A percentile compares a stretch with the other conserved stretches of the same genome.
Evolutionary conservation across 768 basidiomycete genomes (phyloP).

Genomic region (Pluteus cervinus): DNA sequence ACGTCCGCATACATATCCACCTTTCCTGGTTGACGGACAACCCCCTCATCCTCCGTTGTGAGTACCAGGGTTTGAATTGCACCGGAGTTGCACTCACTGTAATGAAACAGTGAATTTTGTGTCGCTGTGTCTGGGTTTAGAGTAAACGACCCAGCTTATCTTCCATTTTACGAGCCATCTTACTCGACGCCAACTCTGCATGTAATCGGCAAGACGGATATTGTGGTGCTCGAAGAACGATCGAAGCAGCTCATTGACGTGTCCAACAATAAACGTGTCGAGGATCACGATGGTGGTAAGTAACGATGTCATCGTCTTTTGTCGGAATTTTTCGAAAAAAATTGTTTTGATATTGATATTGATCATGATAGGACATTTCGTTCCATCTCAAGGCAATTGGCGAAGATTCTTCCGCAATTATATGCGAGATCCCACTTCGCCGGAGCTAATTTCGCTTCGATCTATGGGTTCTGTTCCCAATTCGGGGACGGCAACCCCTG

Average conservation of each 20-base stretch:
- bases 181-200: slow-evolving; percentile 74
- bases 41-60: slow-evolving; percentile 75
- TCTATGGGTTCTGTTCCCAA: slow-evolving; percentile 37
- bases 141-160: slow-evolving; percentile 40
- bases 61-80: slow-evolving; percentile 13
- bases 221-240: slow-evolving; percentile 68
- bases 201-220: slow-evolving; percentile 70
- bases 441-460: slow-evolving; percentile 34
- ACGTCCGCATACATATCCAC: slow-evolving; percentile 38
- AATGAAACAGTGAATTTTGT: slow-evolving; percentile 53
- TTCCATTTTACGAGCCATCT: slow-evolving; percentile 40
- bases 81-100: neutral
- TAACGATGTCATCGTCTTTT: slow-evolving; percentile 6
- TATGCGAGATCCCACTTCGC: slow-evolving; percentile 53
- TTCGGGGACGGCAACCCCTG: slow-evolving; percentile 46
- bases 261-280: slow-evolving; percentile 55
- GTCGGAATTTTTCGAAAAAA: neutral
- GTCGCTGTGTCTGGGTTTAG: slow-evolving; percentile 73
- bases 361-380: slow-evolving; percentile 61
- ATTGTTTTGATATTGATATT: neutral
- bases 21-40: slow-evolving; percentile 58
- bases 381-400: slow-evolving; percentile 76
- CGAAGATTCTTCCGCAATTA: slow-evolving; percentile 68
- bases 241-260: slow-evolving; percentile 49
- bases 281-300: slow-evolving; percentile 77